A percentile compares a stretch with the other conserved stretches of the same genome.
Evolutionary conservation across 495 filamentous ascomycete genomes (phyloP).

Genomic region (Aspergillus mulundensis): DNA sequence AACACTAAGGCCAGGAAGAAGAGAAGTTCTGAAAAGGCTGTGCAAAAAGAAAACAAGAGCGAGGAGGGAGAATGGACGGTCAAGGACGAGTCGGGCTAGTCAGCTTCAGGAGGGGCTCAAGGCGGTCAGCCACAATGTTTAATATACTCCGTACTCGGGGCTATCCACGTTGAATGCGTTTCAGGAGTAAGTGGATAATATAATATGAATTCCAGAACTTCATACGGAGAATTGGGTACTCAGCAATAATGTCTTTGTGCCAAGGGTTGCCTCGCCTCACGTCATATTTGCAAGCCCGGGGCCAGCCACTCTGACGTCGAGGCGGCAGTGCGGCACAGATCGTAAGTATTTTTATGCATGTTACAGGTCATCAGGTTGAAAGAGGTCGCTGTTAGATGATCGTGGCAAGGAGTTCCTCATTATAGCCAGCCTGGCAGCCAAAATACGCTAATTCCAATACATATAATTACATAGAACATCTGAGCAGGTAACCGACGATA

Average conservation of each 20-base stretch:
- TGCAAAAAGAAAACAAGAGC: conserved; percentile 8
- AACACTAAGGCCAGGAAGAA: not conserved
- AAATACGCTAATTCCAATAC: conserved; percentile 16
- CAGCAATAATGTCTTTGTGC: not conserved
- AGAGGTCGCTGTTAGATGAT: not conserved
- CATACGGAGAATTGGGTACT: not conserved
- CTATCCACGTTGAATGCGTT: not conserved
- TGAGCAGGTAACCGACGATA: conserved; percentile 1
- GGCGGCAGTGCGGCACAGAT: no score
- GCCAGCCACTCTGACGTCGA: not conserved
- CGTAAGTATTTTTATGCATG: no score
- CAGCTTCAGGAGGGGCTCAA: conserved; percentile 11
- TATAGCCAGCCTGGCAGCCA: conserved; percentile 10
- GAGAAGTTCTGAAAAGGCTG: not conserved
- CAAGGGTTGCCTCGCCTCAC: not conserved
- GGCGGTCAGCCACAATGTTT: conserved; percentile 8
- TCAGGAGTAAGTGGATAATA: not conserved
- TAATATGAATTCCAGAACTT: not conserved
- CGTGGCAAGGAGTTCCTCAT: conserved; percentile 9
- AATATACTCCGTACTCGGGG: not conserved
- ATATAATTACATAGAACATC: conserved; percentile 15
- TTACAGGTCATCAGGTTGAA: not conserved
- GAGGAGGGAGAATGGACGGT: conserved; percentile 14
- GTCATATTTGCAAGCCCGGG: not conserved
- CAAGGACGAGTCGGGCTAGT: conserved; percentile 10